Conservation (phyloP, 805 yeast genomes). For the Alloascoidea hylecoeti region DNA sequence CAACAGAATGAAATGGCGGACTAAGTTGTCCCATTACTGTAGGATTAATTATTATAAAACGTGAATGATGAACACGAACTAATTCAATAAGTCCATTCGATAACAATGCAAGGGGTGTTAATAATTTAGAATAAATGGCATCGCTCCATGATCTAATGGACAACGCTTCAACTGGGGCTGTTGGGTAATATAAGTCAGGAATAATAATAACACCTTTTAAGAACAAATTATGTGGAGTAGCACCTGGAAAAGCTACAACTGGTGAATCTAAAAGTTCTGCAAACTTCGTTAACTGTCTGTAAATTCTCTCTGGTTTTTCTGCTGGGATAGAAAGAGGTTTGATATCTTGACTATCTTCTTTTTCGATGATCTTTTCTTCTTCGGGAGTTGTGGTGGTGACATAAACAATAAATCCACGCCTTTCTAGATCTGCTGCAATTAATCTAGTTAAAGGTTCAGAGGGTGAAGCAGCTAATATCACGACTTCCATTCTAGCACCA, state of each 20-base stretch:
- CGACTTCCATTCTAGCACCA: conserved; percentile 67
- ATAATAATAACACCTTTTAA: conserved; percentile 55
- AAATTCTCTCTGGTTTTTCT: conserved; percentile 25
- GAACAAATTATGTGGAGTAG: conserved; percentile 36
- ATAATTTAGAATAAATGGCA: conserved; percentile 27
- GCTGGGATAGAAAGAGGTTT: conserved; percentile 44
- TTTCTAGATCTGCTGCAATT: conserved; percentile 60
- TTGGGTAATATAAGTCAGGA: conserved; percentile 56
- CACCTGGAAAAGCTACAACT: conserved; percentile 45
- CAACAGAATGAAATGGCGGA: conserved; percentile 53
- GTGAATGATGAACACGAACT: conserved; percentile 33
- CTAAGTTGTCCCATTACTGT: conserved; percentile 36
- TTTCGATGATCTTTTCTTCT: conserved; percentile 28
- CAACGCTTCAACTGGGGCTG: conserved; percentile 54
- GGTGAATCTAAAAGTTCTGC: conserved; percentile 33
- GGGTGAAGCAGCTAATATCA: conserved; percentile 65
- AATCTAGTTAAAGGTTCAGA: conserved; percentile 58
- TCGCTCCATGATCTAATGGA: conserved; percentile 34
- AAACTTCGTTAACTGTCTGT: conserved; percentile 33
- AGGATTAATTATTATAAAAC: conserved; percentile 39
- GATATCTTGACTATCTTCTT: conserved; percentile 53
- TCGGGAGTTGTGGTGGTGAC: conserved; percentile 53
- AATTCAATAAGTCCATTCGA: conserved; percentile 40
- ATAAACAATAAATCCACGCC: conserved; percentile 71
- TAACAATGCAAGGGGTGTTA: conserved; percentile 35